Evolutionary conservation across 495 filamentous ascomycete species (phyloP), one percentile per base, ranked within the genome.

Genomic region (Penicillium simplicissimum): DNA sequence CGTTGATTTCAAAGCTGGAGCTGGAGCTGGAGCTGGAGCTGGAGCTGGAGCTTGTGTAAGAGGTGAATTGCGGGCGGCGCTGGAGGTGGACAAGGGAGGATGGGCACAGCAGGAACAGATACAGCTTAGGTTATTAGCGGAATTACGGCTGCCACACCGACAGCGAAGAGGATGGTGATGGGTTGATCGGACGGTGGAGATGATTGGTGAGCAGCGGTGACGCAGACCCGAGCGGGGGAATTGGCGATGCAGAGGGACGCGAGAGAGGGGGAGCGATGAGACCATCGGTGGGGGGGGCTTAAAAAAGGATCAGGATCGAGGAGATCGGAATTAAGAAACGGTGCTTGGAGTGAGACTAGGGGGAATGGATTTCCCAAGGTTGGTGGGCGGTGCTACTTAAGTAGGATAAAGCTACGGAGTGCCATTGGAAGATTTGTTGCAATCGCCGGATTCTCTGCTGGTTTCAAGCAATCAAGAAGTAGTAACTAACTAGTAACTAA

Each of bases 51-150:
- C 40, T 43, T 43, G 17, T 8, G 51, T 19, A 35, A 52, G 23
- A 43, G 14, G 14, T 17, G 9, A 19, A 36, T 13, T 34, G 51
- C 17, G 51, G 51, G 28, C 28, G 15, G 23, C 25, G 33, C 28
- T 31, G 28, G 42, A 21, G 19, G 38, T 31, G 34, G 57, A 63
- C 37, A 35, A 45, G 33, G 51, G 60, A n/a, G 61, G 55, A 64
- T 72, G 64, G 15, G 58, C 38, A 52, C 67, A 70, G 56, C 68
- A 71, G 21, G 65, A 59, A 58, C 63, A 71, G 49, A 59, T 61
- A 48, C 68, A 72, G 43, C 14, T 45, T 21, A 8, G 8, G 21
- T 21, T 38, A 25, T 25, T 3, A 14, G 19, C 34, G n/a, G 28
- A 23, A 1, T 5, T 8, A 3, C 64, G 67, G 61, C 66, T 69